A percentile compares a stretch with the other conserved stretches of the same genome.
phyloP scores from a whole-genome alignment of 306 rosid species.

The Cicer bijugum region DNA sequence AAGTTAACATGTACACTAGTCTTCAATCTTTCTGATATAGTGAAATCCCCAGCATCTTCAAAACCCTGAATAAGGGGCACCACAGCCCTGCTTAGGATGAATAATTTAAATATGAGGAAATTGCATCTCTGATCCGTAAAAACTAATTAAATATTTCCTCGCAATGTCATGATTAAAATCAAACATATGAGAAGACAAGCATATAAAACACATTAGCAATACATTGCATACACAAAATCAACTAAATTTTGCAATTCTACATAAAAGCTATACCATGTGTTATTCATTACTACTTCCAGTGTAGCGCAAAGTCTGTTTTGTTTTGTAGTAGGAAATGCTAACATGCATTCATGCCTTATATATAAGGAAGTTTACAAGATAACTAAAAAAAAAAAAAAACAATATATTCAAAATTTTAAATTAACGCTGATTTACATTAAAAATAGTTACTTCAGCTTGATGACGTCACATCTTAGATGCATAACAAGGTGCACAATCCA shows the following conservation, averaged over 20 bases:
- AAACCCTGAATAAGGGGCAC: conserved; percentile 99
- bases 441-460: too few relatives aligned
- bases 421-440: too few relatives aligned
- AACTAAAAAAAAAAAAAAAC: not conserved
- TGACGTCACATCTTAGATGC: too few relatives aligned
- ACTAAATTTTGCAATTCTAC: conserved; percentile 1
- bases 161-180: conserved; percentile 21
- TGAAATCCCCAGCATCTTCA: conserved; percentile 99
- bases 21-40: conserved; percentile 82
- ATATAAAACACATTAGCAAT: conserved; percentile 30
- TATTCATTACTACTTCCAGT: not conserved
- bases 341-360: conserved; percentile 2
- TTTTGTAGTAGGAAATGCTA: conserved; percentile 5
- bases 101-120: conserved; percentile 60
- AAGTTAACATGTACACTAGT: conserved; percentile 87
- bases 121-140: conserved; percentile 40
- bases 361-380: conserved; percentile 1
- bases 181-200: not conserved
- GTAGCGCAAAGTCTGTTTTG: conserved; percentile 14
- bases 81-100: conserved; percentile 91
- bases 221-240: conserved; percentile 22
- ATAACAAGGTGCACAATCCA: too few relatives aligned
- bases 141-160: conserved; percentile 24
- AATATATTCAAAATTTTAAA: not conserved
- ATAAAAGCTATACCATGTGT: conserved; percentile 16